Conservation (phyloP, 352 stramenopile species). For the Globisporangium yorkense region DNA sequence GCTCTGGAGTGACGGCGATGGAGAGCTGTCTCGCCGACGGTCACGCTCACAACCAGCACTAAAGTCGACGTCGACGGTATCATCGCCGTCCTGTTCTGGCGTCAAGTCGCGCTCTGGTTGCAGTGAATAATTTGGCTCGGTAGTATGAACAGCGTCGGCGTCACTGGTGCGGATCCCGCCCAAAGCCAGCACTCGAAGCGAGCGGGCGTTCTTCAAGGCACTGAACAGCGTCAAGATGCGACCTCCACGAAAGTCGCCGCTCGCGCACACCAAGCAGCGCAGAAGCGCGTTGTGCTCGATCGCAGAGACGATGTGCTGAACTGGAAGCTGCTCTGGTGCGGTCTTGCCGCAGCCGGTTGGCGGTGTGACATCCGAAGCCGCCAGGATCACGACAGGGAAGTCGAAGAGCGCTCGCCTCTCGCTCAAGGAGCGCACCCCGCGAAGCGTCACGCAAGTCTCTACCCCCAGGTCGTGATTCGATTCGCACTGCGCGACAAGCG, state of each 20-base stretch:
- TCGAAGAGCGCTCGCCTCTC: constrained; percentile 52
- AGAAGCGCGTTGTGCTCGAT: constrained; percentile 40
- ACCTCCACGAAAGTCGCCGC: constrained; percentile 25
- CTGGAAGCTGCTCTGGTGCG: background rate
- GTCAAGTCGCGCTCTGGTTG: background rate
- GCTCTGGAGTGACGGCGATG: background rate
- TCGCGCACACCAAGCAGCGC: constrained; percentile 30
- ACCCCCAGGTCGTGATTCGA: constrained; percentile 15
- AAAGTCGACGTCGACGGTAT: background rate
- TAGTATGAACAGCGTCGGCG: background rate
- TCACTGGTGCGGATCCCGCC: constrained; percentile 18
- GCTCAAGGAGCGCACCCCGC: constrained; percentile 19
- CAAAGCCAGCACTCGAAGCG: constrained; percentile 36
- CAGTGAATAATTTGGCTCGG: background rate
- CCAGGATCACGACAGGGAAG: constrained; percentile 32
- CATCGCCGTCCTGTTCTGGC: constrained; percentile 11
- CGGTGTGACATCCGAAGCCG: background rate
- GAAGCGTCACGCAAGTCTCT: constrained; percentile 23
- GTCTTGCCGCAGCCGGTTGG: background rate
- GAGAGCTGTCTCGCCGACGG: too few species aligned
- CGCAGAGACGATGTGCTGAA: constrained; percentile 35
- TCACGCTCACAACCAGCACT: background rate
- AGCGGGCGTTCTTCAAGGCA: constrained; percentile 34
- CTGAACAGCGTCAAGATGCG: constrained; percentile 26
- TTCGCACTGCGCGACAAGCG: constrained; percentile 24